Conservation (phyloP, 2,329 filamentous ascomycete genomes). For the Phialocephala sp. region DNA sequence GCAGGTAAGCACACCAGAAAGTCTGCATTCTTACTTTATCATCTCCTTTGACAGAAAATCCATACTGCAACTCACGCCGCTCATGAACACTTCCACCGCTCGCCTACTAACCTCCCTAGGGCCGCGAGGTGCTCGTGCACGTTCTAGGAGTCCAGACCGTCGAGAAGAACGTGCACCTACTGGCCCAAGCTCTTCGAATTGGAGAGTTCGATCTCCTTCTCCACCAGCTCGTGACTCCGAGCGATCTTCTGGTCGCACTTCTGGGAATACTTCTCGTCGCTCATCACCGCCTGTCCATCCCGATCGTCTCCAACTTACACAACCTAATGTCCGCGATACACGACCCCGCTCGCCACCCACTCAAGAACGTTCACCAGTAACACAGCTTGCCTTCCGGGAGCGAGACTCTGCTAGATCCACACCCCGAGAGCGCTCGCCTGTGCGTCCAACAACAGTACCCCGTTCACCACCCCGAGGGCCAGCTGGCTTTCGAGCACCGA, state of each 20-base stretch:
- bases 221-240: conserved; percentile 53
- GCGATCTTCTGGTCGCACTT: conserved; percentile 58
- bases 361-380: conserved; percentile 37
- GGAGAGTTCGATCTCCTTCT: conserved; percentile 60
- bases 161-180: conserved; percentile 51
- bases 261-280: conserved; percentile 63
- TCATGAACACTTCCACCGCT: neutral
- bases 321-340: conserved; percentile 42
- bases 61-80: neutral
- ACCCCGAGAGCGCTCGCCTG: conserved; percentile 41
- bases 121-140: conserved; percentile 43
- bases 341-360: conserved; percentile 38
- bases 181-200: conserved; percentile 52
- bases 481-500: conserved; percentile 41
- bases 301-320: conserved; percentile 53
- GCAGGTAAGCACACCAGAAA: conserved; percentile 32
- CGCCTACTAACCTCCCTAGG: neutral
- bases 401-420: conserved; percentile 40
- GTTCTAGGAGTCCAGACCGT: conserved; percentile 59
- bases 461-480: conserved; percentile 44
- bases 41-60: neutral
- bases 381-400: conserved; percentile 34
- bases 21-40: neutral
- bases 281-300: conserved; percentile 65
- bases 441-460: conserved; percentile 33